Evolutionary conservation across 208 protist species (phyloP).

Genomic region (Trypanosoma rangeli): DNA sequence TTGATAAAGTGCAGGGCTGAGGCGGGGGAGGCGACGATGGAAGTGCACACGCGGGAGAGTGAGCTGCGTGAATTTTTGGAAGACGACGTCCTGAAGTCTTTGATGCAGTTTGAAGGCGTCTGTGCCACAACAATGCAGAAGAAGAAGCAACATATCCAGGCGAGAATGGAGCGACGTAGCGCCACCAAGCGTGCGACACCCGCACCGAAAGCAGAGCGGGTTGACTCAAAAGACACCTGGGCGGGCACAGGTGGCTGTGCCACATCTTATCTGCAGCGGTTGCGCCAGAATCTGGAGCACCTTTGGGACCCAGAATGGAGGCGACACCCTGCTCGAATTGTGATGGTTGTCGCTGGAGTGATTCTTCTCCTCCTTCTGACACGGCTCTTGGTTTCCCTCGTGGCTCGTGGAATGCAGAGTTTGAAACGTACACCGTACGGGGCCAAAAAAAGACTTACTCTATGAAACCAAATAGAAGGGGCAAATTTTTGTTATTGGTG

Average conservation of each 20-base stretch:
- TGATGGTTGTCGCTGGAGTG: constrained; percentile 7
- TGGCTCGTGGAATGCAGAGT: neutral
- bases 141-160: constrained; percentile 20
- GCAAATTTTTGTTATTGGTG: constrained; percentile 1
- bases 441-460: constrained; percentile 13
- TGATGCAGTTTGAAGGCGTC: constrained; percentile 20
- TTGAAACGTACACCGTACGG: constrained; percentile 8
- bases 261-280: neutral
- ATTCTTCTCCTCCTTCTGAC: constrained; percentile 22
- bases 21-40: neutral
- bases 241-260: neutral
- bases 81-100: constrained; percentile 19
- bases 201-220: neutral
- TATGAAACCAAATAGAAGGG: neutral
- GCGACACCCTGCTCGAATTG: constrained; percentile 7
- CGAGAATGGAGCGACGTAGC: constrained; percentile 4
- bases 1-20: constrained; percentile 21
- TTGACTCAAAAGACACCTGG: neutral
- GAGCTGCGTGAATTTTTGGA: constrained; percentile 12
- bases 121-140: neutral
- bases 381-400: neutral
- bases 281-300: neutral
- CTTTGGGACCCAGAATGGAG: constrained; percentile 11
- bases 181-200: neutral
- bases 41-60: constrained; percentile 2